Base-by-base conservation (phyloP, 495 filamentous ascomycete genomes). In the Hyaloscypha variabilis region DNA sequence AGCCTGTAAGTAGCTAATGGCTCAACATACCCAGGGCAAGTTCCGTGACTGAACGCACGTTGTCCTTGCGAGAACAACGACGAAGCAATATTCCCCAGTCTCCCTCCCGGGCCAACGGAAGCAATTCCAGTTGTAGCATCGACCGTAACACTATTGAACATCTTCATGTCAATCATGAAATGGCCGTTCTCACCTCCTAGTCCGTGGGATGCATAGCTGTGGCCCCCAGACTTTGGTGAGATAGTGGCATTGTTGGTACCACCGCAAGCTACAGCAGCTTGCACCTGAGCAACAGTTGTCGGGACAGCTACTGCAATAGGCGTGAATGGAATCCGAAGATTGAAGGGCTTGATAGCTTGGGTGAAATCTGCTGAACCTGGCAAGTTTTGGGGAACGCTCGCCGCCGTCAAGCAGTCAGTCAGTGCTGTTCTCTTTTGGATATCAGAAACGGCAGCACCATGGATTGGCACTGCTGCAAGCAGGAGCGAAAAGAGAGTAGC, bases 1-100 rank as follows among this genome's bases (percentile, higher is more conserved):
- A 14, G 31, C 46, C n/a, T n/a, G n/a, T n/a, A n/a, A n/a, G n/a
- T n/a, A n/a, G n/a, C n/a, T n/a, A n/a, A n/a, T n/a, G n/a, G n/a
- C n/a, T n/a, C n/a, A n/a, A n/a, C 49, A 56, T 49, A 67, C 65
- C 65, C 75, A 21, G 88, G 84, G 63, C 85, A 90, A 13, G 85
- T 85, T 23, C 88, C 90, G 65, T 91, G 91, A 1, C 89, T 72
- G 8, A 92, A 81, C 13, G 88, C 90, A 10, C 89, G 77, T 23
- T 84, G 78, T 1, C 87, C 90, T 54, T 84, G 79, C 29, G 83
- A 73, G 66, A 83, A 86, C 17, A 93, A 76, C 50, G 69, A 78
- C 24, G 77, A 64, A 1, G 85, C 83, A 6, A 93, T 72, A 65
- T 90, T 83, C 3, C 86, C 85, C 0, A 93, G 76, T 21, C 78